These are phyloP conservation scores for Pseudomassariella vexata DNA, from an alignment of 2,329 filamentous ascomycete genomes.

Conservation along the genomic window DNA sequence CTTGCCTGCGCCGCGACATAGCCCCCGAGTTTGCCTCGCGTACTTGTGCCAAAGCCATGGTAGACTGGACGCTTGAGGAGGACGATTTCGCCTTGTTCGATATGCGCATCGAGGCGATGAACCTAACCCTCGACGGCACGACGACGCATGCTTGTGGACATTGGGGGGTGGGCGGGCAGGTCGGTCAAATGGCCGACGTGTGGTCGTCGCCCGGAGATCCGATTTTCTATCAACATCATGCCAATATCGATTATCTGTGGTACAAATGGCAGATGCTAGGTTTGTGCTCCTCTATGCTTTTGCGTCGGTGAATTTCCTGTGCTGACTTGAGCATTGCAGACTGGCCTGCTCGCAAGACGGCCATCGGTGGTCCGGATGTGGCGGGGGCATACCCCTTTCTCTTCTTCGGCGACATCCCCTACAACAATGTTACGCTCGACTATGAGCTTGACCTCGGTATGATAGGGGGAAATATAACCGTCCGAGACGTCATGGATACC, in stretches of 20 bases:
- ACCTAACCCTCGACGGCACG: slow-evolving; percentile 12
- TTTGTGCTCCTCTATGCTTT: slow-evolving; percentile 5
- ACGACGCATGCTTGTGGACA: slow-evolving; percentile 21
- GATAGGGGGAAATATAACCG: slow-evolving; percentile 6
- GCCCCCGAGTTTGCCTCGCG: slow-evolving; percentile 14
- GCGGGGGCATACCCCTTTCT: slow-evolving; percentile 26
- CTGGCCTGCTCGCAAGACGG: slow-evolving; percentile 19
- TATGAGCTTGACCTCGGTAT: slow-evolving; percentile 10
- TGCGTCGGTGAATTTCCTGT: background rate
- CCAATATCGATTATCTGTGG: slow-evolving; percentile 19
- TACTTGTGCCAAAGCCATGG: slow-evolving; percentile 9
- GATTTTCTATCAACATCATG: slow-evolving; percentile 28
- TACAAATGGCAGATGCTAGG: slow-evolving; percentile 23
- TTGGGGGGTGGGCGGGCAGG: slow-evolving; percentile 20
- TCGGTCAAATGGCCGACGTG: slow-evolving; percentile 3
- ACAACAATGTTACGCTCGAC: slow-evolving; percentile 27
- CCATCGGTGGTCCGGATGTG: slow-evolving; percentile 26
- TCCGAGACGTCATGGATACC: slow-evolving; percentile 11
- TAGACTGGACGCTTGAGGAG: slow-evolving; percentile 11
- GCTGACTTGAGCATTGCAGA: slow-evolving; percentile 6
- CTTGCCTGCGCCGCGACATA: slow-evolving; percentile 26
- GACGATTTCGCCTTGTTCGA: slow-evolving; percentile 20
- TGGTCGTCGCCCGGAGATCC: slow-evolving; percentile 19
- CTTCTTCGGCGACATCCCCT: slow-evolving; percentile 23
- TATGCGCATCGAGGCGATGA: slow-evolving; percentile 17